Evolutionary conservation across 176 grass and related monocot species (phyloP).

Genomic region (Avena insularis): DNA sequence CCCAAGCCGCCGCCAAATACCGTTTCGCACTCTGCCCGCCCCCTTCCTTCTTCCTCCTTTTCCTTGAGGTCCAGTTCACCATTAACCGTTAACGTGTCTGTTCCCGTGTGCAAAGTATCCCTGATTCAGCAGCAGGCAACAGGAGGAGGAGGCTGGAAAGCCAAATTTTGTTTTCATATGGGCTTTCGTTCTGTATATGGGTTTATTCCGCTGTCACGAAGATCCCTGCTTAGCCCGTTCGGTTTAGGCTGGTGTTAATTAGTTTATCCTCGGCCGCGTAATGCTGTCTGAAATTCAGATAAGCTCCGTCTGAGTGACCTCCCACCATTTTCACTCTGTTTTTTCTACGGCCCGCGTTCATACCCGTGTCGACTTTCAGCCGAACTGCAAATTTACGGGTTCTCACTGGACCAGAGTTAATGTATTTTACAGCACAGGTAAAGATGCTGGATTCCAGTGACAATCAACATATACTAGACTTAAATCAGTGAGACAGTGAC

Average conservation of each 20-base stretch:
- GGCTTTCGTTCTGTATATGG: background rate
- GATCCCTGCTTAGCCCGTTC: slow-evolving; percentile 30
- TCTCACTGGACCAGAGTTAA: background rate
- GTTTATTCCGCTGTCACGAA: background rate
- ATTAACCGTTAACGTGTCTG: background rate
- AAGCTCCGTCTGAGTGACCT: slow-evolving; percentile 1
- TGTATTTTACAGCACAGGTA: background rate
- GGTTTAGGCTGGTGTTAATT: background rate
- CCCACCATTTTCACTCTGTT: background rate
- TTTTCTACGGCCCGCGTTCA: slow-evolving; percentile 34
- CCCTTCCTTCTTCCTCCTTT: background rate
- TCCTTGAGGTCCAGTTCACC: background rate
- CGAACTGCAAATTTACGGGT: background rate
- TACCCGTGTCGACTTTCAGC: slow-evolving; percentile 1
- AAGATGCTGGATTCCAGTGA: background rate
- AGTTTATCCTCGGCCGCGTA: background rate
- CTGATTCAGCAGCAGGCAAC: background rate
- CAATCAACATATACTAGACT: background rate
- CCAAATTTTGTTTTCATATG: slow-evolving; percentile 43
- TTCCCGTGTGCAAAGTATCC: background rate
- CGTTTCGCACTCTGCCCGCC: slow-evolving; percentile 4
- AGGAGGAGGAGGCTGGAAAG: slow-evolving; percentile 8
- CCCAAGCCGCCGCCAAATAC: slow-evolving; percentile 35
- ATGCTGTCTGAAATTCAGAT: background rate
- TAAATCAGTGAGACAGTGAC: background rate